A percentile compares a stretch with the other conserved stretches of the same genome.
Conservation (phyloP, 2,329 filamentous ascomycete genomes). For the Aspergillus sp. region DNA sequence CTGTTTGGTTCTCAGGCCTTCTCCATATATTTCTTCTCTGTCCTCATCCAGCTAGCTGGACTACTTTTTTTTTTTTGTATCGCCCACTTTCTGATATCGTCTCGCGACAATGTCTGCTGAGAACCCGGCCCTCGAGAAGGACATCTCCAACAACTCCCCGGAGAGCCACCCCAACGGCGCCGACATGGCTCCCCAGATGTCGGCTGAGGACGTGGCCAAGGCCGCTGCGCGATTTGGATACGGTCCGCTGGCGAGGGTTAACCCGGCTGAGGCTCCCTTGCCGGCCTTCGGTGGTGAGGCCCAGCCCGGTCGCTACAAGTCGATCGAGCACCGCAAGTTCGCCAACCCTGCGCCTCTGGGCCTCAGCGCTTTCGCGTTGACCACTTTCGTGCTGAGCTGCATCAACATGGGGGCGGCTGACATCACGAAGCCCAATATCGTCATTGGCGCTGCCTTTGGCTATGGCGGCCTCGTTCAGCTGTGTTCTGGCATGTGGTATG, state of each 20-base stretch:
- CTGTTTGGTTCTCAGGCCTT: slow-evolving; percentile 3
- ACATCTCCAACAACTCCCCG: slow-evolving; percentile 11
- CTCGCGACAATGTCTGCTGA: slow-evolving; percentile 18
- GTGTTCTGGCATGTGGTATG: slow-evolving; percentile 75
- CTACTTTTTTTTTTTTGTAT: slow-evolving; percentile 4
- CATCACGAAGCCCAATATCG: slow-evolving; percentile 54
- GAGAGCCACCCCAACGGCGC: slow-evolving; percentile 1
- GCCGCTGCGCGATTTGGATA: slow-evolving; percentile 41
- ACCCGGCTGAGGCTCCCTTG: slow-evolving; percentile 38
- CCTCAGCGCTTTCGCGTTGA: slow-evolving; percentile 69
- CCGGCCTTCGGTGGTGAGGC: slow-evolving; percentile 63
- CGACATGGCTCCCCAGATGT: slow-evolving; percentile 26
- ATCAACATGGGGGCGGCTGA: slow-evolving; percentile 61
- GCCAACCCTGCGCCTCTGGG: slow-evolving; percentile 72
- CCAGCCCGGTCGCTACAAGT: slow-evolving; percentile 60
- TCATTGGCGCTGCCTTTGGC: slow-evolving; percentile 59
- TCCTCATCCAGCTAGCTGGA: slow-evolving; percentile 20
- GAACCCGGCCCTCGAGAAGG: slow-evolving; percentile 23
- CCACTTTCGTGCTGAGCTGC: slow-evolving; percentile 67
- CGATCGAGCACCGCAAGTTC: slow-evolving; percentile 58
- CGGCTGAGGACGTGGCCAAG: slow-evolving; percentile 34
- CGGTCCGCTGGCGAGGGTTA: slow-evolving; percentile 43
- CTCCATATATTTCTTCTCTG: slow-evolving; percentile 22
- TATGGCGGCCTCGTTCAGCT: slow-evolving; percentile 74
- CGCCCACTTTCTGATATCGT: slow-evolving; percentile 3